These are phyloP conservation scores for Neurospora hispaniola DNA, from an alignment of 495 filamentous ascomycete species.

Conservation along the genomic window DNA sequence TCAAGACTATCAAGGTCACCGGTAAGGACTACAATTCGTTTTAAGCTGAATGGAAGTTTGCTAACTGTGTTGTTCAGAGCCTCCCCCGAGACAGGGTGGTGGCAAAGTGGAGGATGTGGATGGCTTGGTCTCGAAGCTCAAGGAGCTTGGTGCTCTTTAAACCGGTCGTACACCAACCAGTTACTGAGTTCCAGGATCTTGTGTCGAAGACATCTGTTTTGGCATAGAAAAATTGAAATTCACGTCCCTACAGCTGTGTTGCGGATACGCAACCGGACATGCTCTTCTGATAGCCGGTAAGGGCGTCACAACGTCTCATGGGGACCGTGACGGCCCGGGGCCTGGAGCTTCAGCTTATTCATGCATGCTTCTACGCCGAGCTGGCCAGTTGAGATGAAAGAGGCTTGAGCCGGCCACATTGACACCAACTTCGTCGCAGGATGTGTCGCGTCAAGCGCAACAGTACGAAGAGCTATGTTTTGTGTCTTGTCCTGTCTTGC, in stretches of 20 bases:
- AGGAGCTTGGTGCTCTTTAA: constrained; percentile 89
- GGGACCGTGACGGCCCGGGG: background rate
- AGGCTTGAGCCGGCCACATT: background rate
- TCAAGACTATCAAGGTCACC: constrained; percentile 81
- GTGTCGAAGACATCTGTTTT: background rate
- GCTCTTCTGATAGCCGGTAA: background rate
- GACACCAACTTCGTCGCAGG: background rate
- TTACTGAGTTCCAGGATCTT: background rate
- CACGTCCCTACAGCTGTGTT: background rate
- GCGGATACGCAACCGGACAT: background rate
- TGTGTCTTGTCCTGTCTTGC: background rate
- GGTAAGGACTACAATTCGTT: constrained; percentile 42
- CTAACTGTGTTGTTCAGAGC: constrained; percentile 44
- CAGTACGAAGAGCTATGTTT: background rate
- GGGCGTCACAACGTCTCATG: background rate
- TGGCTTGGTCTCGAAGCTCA: constrained; percentile 80
- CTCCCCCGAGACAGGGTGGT: constrained; percentile 77
- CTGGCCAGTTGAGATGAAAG: background rate
- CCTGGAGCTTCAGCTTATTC: background rate
- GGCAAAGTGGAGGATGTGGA: constrained; percentile 96
- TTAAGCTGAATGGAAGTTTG: background rate
- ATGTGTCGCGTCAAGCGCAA: background rate
- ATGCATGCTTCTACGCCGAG: background rate
- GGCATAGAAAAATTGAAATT: background rate
- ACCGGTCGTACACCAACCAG: background rate